Evolutionary conservation across 805 yeast genomes (phyloP).

Genomic region (Kregervanrija pseudodelftensis): DNA sequence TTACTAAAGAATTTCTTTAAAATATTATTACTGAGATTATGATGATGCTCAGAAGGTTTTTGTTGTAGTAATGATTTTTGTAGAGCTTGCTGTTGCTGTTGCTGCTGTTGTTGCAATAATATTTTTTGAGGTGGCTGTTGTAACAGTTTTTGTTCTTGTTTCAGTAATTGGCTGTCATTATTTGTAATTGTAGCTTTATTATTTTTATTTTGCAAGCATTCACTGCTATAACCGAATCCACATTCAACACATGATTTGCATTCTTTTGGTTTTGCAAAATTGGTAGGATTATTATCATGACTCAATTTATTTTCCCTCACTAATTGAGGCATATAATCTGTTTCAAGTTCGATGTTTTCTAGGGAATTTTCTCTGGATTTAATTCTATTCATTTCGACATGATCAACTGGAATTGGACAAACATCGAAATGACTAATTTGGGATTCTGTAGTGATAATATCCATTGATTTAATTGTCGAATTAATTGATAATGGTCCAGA

Average conservation of each 20-base stretch:
- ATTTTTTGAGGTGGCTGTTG: neutral
- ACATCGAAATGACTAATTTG: constrained; percentile 16
- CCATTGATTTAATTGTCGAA: constrained; percentile 20
- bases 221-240: constrained; percentile 18
- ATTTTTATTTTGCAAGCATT: constrained; percentile 1
- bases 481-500: constrained; percentile 29
- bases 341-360: constrained; percentile 23
- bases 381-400: constrained; percentile 23
- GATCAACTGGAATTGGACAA: constrained; percentile 31
- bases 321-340: constrained; percentile 22
- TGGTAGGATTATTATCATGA: constrained; percentile 1
- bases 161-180: neutral
- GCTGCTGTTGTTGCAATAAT: constrained; percentile 1
- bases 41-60: neutral
- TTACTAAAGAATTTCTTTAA: too few relatives aligned
- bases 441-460: constrained; percentile 22
- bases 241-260: constrained; percentile 24
- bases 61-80: neutral
- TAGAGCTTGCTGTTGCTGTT: neutral
- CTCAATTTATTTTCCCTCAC: constrained; percentile 9
- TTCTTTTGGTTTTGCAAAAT: constrained; percentile 9
- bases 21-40: too few relatives aligned
- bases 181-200: neutral
- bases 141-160: neutral
- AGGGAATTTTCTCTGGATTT: constrained; percentile 23